A percentile compares a stretch with the other conserved stretches of the same genome.
These are phyloP conservation scores for Panaeolus cyanescens DNA, from an alignment of 768 basidiomycete species.

Conservation along the genomic window DNA sequence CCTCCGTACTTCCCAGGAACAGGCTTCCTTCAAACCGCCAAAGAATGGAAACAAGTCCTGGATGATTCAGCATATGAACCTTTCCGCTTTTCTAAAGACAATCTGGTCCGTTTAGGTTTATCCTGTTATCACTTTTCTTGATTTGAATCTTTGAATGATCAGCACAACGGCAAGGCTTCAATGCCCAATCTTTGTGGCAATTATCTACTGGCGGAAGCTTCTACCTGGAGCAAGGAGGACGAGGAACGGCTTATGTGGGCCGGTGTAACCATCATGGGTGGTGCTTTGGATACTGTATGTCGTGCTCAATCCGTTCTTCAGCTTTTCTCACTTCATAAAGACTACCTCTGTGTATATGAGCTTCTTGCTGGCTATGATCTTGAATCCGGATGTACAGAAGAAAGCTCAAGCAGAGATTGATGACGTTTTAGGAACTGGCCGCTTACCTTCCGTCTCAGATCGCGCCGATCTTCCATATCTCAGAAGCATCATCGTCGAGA, in stretches of 20 bases:
- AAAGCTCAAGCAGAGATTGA: slow-evolving; percentile 57
- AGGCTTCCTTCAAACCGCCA: slow-evolving; percentile 48
- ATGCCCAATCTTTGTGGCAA: slow-evolving; percentile 39
- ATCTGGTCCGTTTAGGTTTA: slow-evolving; percentile 40
- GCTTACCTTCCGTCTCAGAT: slow-evolving; percentile 43
- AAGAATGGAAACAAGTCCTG: slow-evolving; percentile 32
- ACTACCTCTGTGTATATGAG: slow-evolving; percentile 43
- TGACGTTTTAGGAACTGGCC: slow-evolving; percentile 35
- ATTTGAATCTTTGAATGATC: not conserved
- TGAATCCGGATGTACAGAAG: slow-evolving; percentile 42
- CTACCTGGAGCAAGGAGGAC: slow-evolving; percentile 31
- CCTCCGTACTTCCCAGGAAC: slow-evolving; percentile 61
- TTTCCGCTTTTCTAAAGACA: slow-evolving; percentile 39
- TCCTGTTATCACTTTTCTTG: slow-evolving; percentile 8
- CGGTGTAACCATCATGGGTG: not conserved
- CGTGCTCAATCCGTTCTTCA: not conserved
- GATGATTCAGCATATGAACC: slow-evolving; percentile 37
- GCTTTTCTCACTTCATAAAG: slow-evolving; percentile 19
- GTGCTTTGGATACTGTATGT: slow-evolving; percentile 1
- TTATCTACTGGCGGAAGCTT: slow-evolving; percentile 21
- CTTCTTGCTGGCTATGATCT: slow-evolving; percentile 50
- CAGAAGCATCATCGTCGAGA: slow-evolving; percentile 44
- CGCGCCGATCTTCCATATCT: slow-evolving; percentile 49
- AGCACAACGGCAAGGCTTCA: slow-evolving; percentile 42
- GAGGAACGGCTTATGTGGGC: slow-evolving; percentile 1